These are phyloP conservation scores for Aphanocladium album DNA, from an alignment of 2,329 filamentous ascomycete genomes.

Conservation along the genomic window DNA sequence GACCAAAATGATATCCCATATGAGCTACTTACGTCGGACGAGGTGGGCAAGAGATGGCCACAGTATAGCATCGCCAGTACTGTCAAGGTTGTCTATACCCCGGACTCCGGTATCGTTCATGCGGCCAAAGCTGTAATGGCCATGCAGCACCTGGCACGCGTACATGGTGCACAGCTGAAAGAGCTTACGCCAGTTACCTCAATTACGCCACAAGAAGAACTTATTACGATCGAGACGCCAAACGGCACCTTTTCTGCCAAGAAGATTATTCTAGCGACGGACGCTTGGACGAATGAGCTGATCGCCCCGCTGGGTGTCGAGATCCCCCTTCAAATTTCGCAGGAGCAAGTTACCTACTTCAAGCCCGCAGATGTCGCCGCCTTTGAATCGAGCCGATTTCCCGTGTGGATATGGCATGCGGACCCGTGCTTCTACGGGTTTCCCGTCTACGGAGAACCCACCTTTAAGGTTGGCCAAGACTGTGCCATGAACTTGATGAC, in stretches of 20 bases:
- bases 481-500: slow-evolving; percentile 13
- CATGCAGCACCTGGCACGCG: slow-evolving; percentile 14
- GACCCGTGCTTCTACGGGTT: slow-evolving; percentile 16
- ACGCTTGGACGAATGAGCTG: slow-evolving; percentile 16
- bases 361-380: slow-evolving; percentile 6
- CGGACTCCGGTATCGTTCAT: slow-evolving; percentile 20
- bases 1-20: slow-evolving; percentile 16
- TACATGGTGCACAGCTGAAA: slow-evolving; percentile 8
- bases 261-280: slow-evolving; percentile 15
- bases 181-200: slow-evolving; percentile 9
- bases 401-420: slow-evolving; percentile 14
- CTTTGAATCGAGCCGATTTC: slow-evolving; percentile 11
- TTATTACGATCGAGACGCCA: slow-evolving; percentile 10
- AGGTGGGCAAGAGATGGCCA: slow-evolving; percentile 19
- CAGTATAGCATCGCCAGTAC: slow-evolving; percentile 16
- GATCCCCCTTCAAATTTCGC: slow-evolving; percentile 22
- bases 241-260: slow-evolving; percentile 3
- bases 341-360: slow-evolving; percentile 17
- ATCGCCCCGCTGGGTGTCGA: slow-evolving; percentile 10
- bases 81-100: slow-evolving; percentile 20
- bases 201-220: neutral
- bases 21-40: slow-evolving; percentile 16
- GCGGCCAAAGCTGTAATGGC: slow-evolving; percentile 13
- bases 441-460: slow-evolving; percentile 16
- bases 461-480: slow-evolving; percentile 15